phyloP scores from a whole-genome alignment of 2,329 filamentous ascomycete species.

The Thielaviopsis ethacetica region DNA sequence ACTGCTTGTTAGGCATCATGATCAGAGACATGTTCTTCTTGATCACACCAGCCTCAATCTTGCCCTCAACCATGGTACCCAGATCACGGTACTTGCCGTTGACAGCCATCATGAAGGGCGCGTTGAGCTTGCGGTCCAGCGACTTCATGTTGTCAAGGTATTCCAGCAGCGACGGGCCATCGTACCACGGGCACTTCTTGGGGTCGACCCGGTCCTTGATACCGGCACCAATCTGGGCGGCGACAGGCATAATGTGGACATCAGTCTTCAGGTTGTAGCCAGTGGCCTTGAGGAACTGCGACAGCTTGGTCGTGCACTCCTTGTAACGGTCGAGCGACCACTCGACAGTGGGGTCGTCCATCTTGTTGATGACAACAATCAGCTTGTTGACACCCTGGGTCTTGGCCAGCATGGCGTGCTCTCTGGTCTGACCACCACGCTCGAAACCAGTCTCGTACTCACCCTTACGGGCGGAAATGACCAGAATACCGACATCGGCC shows the following conservation, averaged over 20 bases:
- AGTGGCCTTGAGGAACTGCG: conserved; percentile 74
- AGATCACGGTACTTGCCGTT: conserved; percentile 94
- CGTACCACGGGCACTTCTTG: conserved; percentile 64
- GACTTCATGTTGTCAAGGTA: conserved; percentile 90
- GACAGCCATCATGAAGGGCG: conserved; percentile 98
- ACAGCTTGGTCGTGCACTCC: conserved; percentile 81
- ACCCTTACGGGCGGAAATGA: conserved; percentile 91
- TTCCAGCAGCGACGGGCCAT: conserved; percentile 80
- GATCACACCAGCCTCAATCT: conserved; percentile 86
- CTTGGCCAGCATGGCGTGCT: conserved; percentile 95
- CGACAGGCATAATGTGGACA: conserved; percentile 89
- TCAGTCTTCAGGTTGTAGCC: conserved; percentile 93
- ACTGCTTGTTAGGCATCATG: conserved; percentile 91
- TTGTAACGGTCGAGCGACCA: conserved; percentile 89
- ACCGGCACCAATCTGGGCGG: conserved; percentile 68
- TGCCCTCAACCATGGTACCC: conserved; percentile 94
- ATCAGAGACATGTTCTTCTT: conserved; percentile 76
- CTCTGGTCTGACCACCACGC: conserved; percentile 84
- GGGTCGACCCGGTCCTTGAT: conserved; percentile 80
- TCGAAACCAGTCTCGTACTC: conserved; percentile 99
- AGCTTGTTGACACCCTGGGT: conserved; percentile 97
- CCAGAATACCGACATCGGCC: conserved; percentile 84
- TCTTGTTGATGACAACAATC: conserved; percentile 93
- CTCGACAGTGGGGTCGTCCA: conserved; percentile 93
- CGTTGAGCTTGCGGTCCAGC: conserved; percentile 88